Evolutionary conservation across 495 filamentous ascomycete species (phyloP), one percentile per base, ranked within the genome.

Genomic region (Friedmanniomyces simplex): DNA sequence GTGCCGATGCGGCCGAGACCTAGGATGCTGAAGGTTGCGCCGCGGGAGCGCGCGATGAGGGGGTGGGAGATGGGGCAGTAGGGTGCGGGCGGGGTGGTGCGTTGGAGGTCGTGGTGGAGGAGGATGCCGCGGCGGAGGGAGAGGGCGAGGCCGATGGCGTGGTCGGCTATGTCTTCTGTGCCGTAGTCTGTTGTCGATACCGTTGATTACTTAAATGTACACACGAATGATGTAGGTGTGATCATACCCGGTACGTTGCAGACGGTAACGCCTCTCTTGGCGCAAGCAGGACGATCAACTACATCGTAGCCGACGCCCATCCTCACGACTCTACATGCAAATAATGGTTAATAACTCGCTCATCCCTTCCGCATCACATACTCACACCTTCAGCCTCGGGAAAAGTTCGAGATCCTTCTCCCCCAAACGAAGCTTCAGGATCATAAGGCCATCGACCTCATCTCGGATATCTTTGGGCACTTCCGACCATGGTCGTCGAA

Each of bases 231-330:
- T 34, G 50, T 36, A 39, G 16, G n/a, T 39, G 13, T 36, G 25
- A 11, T 13, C 18, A 13, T 32, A 46, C 41, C 39, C 1, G 61
- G 61, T 10, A 59, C 56, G 26, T 63, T 63, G 52, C 52, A 55
- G 18, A 63, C 57, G 2, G 57, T 63, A 11, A 60, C 34, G 36
- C 39, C 42, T 16, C 24, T 8, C 16, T 46, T 54, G n/a, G 61
- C 61, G 13, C 61, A 34, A 21, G 61, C 61, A 16, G 24, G 8
- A 21, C 61, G 61, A 43, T 63, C 61, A 22, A 63, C 22, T 11
- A 51, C 13, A 34, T 63, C 61, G 28, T 63, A 63, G 16, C 61
- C 61, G 10, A 63, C 61, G 36, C 61, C 61, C 61, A 63, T 63
- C 14, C 61, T 50, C 8, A 63, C 57, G 18, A 63, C 37, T 20